Evolutionary conservation across 257 asterid genomes (phyloP).

Genomic region (Perilla frutescens): DNA sequence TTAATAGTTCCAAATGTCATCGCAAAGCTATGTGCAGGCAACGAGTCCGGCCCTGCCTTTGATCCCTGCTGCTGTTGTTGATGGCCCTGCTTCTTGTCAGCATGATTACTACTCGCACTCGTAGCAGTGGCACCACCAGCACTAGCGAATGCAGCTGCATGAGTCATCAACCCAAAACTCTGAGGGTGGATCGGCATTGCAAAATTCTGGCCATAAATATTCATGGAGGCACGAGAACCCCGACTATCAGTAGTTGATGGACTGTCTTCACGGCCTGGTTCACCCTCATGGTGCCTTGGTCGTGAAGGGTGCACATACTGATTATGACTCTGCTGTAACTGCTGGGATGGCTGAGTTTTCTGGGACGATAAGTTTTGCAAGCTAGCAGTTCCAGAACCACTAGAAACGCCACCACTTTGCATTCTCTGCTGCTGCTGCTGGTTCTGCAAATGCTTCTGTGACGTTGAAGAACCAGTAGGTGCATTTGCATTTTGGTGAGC

Average conservation of each 20-base stretch:
- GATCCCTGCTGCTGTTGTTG: slow-evolving; percentile 57
- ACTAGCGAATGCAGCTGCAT: slow-evolving; percentile 54
- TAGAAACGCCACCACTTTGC: slow-evolving; percentile 42
- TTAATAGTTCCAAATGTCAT: slow-evolving; percentile 81
- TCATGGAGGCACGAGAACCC: slow-evolving; percentile 59
- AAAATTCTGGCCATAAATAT: slow-evolving; percentile 69
- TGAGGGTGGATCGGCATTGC: slow-evolving; percentile 76
- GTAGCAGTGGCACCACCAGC: slow-evolving; percentile 38
- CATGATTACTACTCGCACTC: slow-evolving; percentile 45
- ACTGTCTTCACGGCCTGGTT: slow-evolving; percentile 63
- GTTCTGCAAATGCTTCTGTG: slow-evolving; percentile 74
- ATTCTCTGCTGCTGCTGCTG: slow-evolving; percentile 68
- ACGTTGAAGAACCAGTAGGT: slow-evolving; percentile 62
- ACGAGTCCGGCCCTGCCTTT: slow-evolving; percentile 59
- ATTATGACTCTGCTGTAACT: slow-evolving; percentile 49
- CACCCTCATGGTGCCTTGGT: slow-evolving; percentile 60
- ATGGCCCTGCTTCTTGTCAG: slow-evolving; percentile 59
- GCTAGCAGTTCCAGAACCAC: slow-evolving; percentile 49
- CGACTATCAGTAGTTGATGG: slow-evolving; percentile 64
- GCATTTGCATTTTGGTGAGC: slow-evolving; percentile 56
- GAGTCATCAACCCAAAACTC: slow-evolving; percentile 67
- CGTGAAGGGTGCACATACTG: slow-evolving; percentile 49
- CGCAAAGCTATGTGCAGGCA: slow-evolving; percentile 72
- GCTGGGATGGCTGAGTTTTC: slow-evolving; percentile 59
- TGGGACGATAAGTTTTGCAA: slow-evolving; percentile 58